Base-by-base conservation (phyloP, 2,329 filamentous ascomycete genomes). In the Pseudogymnoascus sp. region DNA sequence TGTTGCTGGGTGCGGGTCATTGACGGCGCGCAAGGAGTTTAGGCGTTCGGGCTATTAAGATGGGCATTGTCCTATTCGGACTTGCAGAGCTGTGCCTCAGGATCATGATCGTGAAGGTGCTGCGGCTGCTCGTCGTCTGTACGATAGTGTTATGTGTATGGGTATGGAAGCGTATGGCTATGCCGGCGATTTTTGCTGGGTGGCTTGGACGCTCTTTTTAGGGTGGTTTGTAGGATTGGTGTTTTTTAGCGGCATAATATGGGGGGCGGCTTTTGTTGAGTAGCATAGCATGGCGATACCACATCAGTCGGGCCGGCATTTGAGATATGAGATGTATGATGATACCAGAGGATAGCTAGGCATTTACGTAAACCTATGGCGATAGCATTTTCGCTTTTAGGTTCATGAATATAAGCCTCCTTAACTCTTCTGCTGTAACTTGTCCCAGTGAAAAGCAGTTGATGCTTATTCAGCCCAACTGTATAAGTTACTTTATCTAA, bases 1-100 rank as follows among this genome's bases (percentile, higher is more conserved):
- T 87, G 44, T 69, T 86, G 33, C 67, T 82, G 2, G 77, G 77
- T 14, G 64, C 67, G 63, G 67, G 66, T 7, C 70, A 73, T 71
- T 74, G 67, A 73, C 42, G 40, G 50, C 35, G 47, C 56, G 62
- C 62, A 61, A 60, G 62, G 62, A 63, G 62, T 63, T 63, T 63
- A 63, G 62, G 62, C 23, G 56, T 62, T 28, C 28, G 28, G 40
- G n/a, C 25, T 62, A 65, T 65, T 31, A 37, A 37, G 63, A 40
- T 33, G 38, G 59, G 37, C 14, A 64, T 53, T 28, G 61, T 63
- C 18, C 31, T 35, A 14, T 47, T 63, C 44, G 62, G 62, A 16
- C 35, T 63, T 28, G 31, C 37, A 18, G 62, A 63, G 38, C 11
- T 63, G 18, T 62, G 53, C 61, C 23, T 62, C n/a, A 63, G 50